phyloP scores from a whole-genome alignment of 768 basidiomycete species.

The Xanthoconium stramineum region DNA sequence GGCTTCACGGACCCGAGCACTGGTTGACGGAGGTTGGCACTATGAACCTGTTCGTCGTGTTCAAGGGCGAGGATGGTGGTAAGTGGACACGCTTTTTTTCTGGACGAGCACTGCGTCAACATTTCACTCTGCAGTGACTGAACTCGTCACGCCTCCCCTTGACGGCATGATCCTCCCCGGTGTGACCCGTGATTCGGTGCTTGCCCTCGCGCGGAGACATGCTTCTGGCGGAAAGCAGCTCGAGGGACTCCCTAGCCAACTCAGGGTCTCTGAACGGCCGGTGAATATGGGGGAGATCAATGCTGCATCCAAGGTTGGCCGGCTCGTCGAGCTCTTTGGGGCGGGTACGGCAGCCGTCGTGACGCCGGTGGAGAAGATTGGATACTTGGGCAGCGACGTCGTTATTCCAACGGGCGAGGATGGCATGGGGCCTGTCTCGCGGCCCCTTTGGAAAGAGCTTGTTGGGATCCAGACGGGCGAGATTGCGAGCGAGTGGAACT shows the following conservation, averaged over 20 bases:
- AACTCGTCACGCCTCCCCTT: slow-evolving; percentile 64
- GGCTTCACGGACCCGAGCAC: slow-evolving; percentile 72
- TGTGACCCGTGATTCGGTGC: slow-evolving; percentile 57
- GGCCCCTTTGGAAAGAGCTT: slow-evolving; percentile 47
- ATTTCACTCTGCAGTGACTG: slow-evolving; percentile 34
- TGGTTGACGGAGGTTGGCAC: slow-evolving; percentile 72
- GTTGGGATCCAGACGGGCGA: slow-evolving; percentile 70
- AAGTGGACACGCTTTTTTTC: slow-evolving; percentile 13
- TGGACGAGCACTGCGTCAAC: not conserved
- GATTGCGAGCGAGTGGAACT: slow-evolving; percentile 79
- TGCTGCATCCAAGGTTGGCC: slow-evolving; percentile 39
- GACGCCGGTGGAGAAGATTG: slow-evolving; percentile 50
- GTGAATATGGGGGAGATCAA: slow-evolving; percentile 78
- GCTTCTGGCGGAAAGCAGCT: slow-evolving; percentile 43
- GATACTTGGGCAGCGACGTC: slow-evolving; percentile 55
- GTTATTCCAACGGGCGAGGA: slow-evolving; percentile 55
- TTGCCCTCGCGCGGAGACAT: slow-evolving; percentile 54
- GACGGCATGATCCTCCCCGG: slow-evolving; percentile 68
- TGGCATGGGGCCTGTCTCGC: slow-evolving; percentile 72
- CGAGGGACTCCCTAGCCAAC: slow-evolving; percentile 48
- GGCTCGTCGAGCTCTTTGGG: slow-evolving; percentile 50
- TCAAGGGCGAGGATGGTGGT: slow-evolving; percentile 69
- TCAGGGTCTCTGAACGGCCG: slow-evolving; percentile 63
- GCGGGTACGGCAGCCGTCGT: slow-evolving; percentile 54
- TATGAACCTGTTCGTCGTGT: slow-evolving; percentile 88